Evolutionary conservation across 2,329 filamentous ascomycete species (phyloP).

Genomic region (Fusarium denticulatum): DNA sequence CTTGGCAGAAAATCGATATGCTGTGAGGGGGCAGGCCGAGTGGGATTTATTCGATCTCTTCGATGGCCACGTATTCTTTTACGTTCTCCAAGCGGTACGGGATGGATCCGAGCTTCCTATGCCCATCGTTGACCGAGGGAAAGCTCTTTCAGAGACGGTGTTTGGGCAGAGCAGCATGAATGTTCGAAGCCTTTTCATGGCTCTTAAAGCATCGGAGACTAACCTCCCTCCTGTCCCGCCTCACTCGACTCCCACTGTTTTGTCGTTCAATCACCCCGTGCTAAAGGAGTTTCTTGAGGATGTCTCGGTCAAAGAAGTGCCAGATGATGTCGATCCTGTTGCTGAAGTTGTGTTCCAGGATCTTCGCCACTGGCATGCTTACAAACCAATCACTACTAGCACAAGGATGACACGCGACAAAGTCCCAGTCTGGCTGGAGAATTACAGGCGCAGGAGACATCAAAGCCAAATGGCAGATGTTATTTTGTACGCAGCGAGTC

Average conservation of each 20-base stretch:
- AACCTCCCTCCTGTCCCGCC: background rate
- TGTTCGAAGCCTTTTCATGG: background rate
- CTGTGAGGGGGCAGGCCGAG: background rate
- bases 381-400: background rate
- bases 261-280: background rate
- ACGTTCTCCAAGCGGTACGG: background rate
- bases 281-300: background rate
- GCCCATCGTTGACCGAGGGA: background rate
- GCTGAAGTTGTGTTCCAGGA: background rate
- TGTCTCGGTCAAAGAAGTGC: background rate
- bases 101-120: background rate
- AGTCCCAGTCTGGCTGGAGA: background rate
- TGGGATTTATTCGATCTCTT: background rate
- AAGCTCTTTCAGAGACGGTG: rapidly evolving
- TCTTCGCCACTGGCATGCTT: background rate
- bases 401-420: background rate
- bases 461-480: background rate
- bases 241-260: background rate
- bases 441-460: background rate
- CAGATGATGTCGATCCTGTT: background rate
- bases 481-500: background rate
- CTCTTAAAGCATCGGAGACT: background rate
- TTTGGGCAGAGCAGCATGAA: background rate
- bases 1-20: background rate
- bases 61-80: background rate